Evolutionary conservation across 768 basidiomycete species (phyloP).

Genomic region (Mycena capillaripes): DNA sequence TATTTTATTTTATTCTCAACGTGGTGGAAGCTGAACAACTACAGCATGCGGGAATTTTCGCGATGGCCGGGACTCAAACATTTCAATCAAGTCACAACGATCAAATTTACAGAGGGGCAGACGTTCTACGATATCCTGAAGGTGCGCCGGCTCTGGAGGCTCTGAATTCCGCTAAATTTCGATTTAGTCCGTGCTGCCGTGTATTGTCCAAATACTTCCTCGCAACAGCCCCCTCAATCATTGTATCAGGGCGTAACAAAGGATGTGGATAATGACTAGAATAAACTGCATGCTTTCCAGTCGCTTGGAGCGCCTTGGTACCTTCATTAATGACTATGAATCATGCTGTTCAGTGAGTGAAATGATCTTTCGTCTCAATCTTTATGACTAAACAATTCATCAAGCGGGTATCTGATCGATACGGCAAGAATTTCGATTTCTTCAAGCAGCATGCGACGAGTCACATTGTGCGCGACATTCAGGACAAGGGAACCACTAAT

Average conservation of each 20-base stretch:
- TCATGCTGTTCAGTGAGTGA: conserved; percentile 18
- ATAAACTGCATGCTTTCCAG: conserved; percentile 44
- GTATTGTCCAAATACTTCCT: conserved; percentile 46
- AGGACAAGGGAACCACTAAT: conserved; percentile 43
- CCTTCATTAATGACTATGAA: conserved; percentile 36
- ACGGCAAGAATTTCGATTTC: conserved; percentile 47
- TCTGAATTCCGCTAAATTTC: neutral
- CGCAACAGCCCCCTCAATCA: conserved; percentile 41
- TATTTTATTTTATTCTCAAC: conserved; percentile 12
- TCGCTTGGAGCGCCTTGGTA: conserved; percentile 36
- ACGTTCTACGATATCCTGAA: conserved; percentile 45
- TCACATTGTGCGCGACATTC: conserved; percentile 43
- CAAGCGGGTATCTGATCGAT: conserved; percentile 36
- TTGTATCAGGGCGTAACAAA: conserved; percentile 42
- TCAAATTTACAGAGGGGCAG: conserved; percentile 45
- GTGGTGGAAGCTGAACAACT: neutral
- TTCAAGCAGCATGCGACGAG: conserved; percentile 44
- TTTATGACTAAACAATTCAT: neutral
- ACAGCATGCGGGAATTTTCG: conserved; percentile 46
- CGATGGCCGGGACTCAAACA: conserved; percentile 46
- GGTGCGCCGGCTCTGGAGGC: conserved; percentile 26
- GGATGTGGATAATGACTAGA: conserved; percentile 42
- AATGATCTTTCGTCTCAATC: neutral
- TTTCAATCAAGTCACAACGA: conserved; percentile 44
- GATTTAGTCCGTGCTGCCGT: conserved; percentile 44